Base-by-base conservation (phyloP, 2,329 filamentous ascomycete species). In the Fusarium palustre region DNA sequence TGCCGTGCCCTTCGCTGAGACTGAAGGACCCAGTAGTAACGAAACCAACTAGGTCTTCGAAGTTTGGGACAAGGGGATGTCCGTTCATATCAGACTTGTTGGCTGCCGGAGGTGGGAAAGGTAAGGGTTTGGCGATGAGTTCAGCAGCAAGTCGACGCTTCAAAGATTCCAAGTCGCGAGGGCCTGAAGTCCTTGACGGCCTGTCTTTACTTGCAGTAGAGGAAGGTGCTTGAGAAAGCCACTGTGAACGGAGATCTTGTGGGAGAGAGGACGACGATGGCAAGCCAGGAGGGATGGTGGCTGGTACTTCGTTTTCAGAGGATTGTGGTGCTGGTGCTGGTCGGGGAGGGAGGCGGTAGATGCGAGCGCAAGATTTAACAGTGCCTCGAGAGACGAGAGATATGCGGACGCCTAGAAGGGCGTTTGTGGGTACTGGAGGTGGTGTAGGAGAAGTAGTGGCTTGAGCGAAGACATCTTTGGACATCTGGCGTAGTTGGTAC, bases 1-100 rank as follows among this genome's bases (percentile, higher is more conserved):
- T 89, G 1, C 91, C 92, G 69, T 86, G 87, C 0, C 95, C 96
- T 68, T 91, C 88, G 3, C 88, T 87, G 3, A 98, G 85, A 74
- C 91, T 94, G 77, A 91, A 97, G 52, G 92, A 91, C 0, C 95
- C 96, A 2, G 91, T 91, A 3, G 94, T 97, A 25, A 97, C 90
- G 77, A 97, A 99, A 0, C 96, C 96, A 52, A 98, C 87, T 15
- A 98, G 83, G 76, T 97, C 92, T 24, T 87, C 84, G 66, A 89
- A 89, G 12, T 85, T 84, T 0, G 95, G 95, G n/a, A 94, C 88
- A 0, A 89, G 76, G 1, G 91, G 90, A 70, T 92, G 88, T 0
- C 83, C 82, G 25, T 79, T 76, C 79, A 85, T 76, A 66, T 80
- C 78, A 52, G 71, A 76, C 57, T 76, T 77, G 64, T 79, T 82